These are phyloP conservation scores for Solanum boliviense DNA, from an alignment of 257 asterid species.

Conservation along the genomic window DNA sequence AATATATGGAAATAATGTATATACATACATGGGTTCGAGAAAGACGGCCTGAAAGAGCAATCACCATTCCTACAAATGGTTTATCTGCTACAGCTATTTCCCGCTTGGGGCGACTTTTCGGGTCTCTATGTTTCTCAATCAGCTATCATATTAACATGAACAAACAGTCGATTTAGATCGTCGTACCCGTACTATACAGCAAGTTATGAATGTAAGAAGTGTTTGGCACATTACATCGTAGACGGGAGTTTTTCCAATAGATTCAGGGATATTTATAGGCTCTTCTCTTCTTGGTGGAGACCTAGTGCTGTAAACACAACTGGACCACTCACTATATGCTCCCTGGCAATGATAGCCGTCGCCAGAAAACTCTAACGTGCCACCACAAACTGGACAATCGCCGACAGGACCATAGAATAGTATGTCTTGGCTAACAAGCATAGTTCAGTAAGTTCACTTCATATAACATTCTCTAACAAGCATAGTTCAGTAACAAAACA, in stretches of 20 bases:
- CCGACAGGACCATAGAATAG: slow-evolving; percentile 59
- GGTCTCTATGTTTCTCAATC: slow-evolving; percentile 34
- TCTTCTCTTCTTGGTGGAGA: slow-evolving; percentile 58
- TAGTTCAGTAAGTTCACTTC: not conserved
- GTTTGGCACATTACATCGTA: slow-evolving; percentile 27
- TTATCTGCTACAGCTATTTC: slow-evolving; percentile 15
- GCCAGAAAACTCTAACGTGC: slow-evolving; percentile 20
- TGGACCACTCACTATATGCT: slow-evolving; percentile 60
- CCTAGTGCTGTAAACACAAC: slow-evolving; percentile 40
- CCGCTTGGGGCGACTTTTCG: slow-evolving; percentile 17
- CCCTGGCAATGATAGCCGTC: slow-evolving; percentile 42
- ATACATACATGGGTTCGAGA: slow-evolving; percentile 47
- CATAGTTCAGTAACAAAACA: not conserved
- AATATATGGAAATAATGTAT: slow-evolving; percentile 25
- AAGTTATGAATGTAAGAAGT: not conserved
- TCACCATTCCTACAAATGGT: slow-evolving; percentile 55
- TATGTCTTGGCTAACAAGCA: slow-evolving; percentile 46
- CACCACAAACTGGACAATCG: slow-evolving; percentile 48
- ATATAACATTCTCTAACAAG: not conserved
- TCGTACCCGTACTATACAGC: not conserved
- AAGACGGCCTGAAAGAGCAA: slow-evolving; percentile 71
- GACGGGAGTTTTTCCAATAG: slow-evolving; percentile 30
- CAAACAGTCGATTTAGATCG: not conserved
- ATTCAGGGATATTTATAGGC: slow-evolving; percentile 47
- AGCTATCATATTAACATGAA: slow-evolving; percentile 23